phyloP scores from a whole-genome alignment of 1,284 basidiomycete species.

The Heterobasidion annosum region DNA sequence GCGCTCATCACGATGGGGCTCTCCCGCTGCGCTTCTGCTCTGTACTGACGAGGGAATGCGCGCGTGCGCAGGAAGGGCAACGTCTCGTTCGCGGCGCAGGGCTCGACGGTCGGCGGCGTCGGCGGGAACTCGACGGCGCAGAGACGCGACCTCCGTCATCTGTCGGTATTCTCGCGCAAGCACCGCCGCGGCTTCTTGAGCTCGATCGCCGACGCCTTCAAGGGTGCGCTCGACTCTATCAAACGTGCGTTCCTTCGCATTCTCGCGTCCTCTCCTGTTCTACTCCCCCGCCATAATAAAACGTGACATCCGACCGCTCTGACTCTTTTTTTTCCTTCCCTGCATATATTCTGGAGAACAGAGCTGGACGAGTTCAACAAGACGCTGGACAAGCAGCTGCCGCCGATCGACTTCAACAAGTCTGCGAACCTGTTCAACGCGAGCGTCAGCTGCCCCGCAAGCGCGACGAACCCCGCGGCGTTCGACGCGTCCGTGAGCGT shows the following conservation, averaged over 20 bases:
- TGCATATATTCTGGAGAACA: not conserved
- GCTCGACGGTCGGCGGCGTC: not conserved
- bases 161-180: not conserved
- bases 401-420: slow-evolving; percentile 23
- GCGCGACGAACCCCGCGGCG: slow-evolving; percentile 10
- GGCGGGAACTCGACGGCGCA: not conserved
- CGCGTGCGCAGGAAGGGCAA: not conserved
- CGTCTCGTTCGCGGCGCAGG: not conserved
- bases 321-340: not conserved
- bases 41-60: no score
- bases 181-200: not conserved
- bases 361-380: slow-evolving; percentile 14
- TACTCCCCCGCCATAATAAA: not conserved
- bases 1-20: not conserved
- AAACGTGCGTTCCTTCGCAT: not conserved
- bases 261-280: no score
- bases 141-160: not conserved
- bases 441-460: slow-evolving; percentile 29
- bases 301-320: not conserved
- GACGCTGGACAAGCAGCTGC: slow-evolving; percentile 20
- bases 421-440: slow-evolving; percentile 31
- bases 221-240: not conserved
- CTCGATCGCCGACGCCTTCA: not conserved
- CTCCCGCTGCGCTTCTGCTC: no score
- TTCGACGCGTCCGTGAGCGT: slow-evolving; percentile 26